Percentiles rank a stretch among this genome's conserved stretches.
Evolutionary conservation across 805 yeast genomes (phyloP).

Genomic region (Vanderwaltozyma yarrowii): DNA sequence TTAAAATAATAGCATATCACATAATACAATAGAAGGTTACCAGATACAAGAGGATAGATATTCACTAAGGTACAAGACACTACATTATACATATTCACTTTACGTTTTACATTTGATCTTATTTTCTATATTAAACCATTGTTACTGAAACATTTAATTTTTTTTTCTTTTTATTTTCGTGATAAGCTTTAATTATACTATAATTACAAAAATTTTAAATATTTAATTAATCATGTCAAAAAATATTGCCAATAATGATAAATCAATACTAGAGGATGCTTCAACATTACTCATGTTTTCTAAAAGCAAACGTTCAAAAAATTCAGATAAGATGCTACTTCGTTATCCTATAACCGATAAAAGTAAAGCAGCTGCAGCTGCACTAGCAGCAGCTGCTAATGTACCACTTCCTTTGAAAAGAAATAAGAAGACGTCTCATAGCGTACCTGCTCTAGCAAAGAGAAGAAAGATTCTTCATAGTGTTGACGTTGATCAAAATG

Average conservation of each 20-base stretch:
- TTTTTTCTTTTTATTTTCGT: too few relatives aligned
- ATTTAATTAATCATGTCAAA: neutral
- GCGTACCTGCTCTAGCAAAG: neutral
- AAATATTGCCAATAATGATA: constrained; percentile 5
- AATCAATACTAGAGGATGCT: constrained; percentile 44
- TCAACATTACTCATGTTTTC: constrained; percentile 54
- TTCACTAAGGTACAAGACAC: too few relatives aligned
- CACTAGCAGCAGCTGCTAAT: constrained; percentile 73
- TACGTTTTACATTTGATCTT: too few relatives aligned
- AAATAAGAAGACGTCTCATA: neutral
- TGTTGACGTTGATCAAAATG: neutral
- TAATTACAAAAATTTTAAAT: too few relatives aligned
- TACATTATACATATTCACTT: too few relatives aligned
- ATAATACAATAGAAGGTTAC: too few relatives aligned
- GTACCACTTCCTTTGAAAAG: constrained; percentile 48
- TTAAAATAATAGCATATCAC: too few relatives aligned
- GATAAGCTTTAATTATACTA: too few relatives aligned
- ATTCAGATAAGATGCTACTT: neutral
- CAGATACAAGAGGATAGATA: too few relatives aligned
- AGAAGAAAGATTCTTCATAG: neutral
- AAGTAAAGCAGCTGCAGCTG: constrained; percentile 74
- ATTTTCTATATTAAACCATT: too few relatives aligned
- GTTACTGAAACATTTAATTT: too few relatives aligned
- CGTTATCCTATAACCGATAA: constrained; percentile 18
- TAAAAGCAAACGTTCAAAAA: constrained; percentile 24